phyloP scores from a whole-genome alignment of 768 basidiomycete species.

The Boletus speciosus region DNA sequence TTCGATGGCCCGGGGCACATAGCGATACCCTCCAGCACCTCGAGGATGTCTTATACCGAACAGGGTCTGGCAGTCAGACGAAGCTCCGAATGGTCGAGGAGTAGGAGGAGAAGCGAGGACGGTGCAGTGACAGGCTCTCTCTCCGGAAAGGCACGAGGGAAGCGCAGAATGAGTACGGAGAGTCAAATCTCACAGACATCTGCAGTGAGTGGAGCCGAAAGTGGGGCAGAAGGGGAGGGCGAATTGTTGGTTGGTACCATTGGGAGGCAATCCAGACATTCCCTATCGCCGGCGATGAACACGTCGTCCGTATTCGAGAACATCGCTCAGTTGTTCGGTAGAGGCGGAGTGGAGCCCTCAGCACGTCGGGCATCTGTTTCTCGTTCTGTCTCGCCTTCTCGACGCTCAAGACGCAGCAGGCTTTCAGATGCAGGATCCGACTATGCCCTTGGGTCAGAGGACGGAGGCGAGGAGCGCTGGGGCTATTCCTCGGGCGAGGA shows the following conservation, averaged over 20 bases:
- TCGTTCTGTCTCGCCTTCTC: constrained; percentile 47
- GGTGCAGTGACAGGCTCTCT: constrained; percentile 23
- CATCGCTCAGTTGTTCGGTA: constrained; percentile 64
- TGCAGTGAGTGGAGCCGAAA: constrained; percentile 36
- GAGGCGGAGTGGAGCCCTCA: constrained; percentile 41
- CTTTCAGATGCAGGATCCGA: constrained; percentile 60
- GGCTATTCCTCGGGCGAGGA: constrained; percentile 88
- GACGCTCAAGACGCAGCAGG: constrained; percentile 46
- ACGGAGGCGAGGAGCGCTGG: constrained; percentile 76
- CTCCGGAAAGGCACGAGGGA: constrained; percentile 28
- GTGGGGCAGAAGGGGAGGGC: constrained; percentile 36
- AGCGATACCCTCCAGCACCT: constrained; percentile 74
- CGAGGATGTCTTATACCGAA: constrained; percentile 70
- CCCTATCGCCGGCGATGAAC: constrained; percentile 38
- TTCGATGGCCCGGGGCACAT: constrained; percentile 69
- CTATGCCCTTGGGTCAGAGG: constrained; percentile 50
- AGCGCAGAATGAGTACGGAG: constrained; percentile 45
- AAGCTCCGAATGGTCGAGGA: constrained; percentile 51
- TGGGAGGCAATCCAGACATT: constrained; percentile 32
- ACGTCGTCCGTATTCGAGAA: constrained; percentile 55
- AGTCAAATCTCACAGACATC: constrained; percentile 39
- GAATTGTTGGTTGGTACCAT: constrained; percentile 28
- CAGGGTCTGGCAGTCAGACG: constrained; percentile 40
- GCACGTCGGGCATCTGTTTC: constrained; percentile 55
- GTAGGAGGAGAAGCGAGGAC: constrained; percentile 51